A percentile compares a stretch with the other conserved stretches of the same genome.
phyloP scores from a whole-genome alignment of 495 filamentous ascomycete species.

The Ramalina peruviana region DNA sequence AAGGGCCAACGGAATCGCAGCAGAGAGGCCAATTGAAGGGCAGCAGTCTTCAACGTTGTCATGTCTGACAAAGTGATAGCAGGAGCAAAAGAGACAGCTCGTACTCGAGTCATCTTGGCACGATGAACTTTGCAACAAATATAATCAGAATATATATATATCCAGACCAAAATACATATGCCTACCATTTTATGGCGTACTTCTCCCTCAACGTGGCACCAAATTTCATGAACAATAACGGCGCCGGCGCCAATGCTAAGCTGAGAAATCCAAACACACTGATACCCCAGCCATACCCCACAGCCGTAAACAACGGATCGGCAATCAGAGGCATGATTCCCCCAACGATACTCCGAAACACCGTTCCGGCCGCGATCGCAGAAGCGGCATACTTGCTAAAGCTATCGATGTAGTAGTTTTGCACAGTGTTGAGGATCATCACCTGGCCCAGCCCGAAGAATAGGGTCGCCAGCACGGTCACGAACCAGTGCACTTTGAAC shows the following conservation, averaged over 20 bases:
- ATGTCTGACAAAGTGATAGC: too few species aligned
- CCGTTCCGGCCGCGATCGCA: slow-evolving; percentile 39
- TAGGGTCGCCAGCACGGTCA: slow-evolving; percentile 47
- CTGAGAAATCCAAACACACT: slow-evolving; percentile 40
- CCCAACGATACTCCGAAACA: slow-evolving; percentile 39
- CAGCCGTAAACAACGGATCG: slow-evolving; percentile 31
- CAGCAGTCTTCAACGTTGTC: too few species aligned
- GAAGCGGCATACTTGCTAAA: slow-evolving; percentile 51
- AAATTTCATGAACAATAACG: slow-evolving; percentile 37
- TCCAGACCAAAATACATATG: background rate
- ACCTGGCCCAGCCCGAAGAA: slow-evolving; percentile 41
- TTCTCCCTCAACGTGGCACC: slow-evolving; percentile 35
- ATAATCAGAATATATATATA: background rate
- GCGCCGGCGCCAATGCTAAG: slow-evolving; percentile 34
- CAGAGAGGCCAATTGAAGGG: too few species aligned
- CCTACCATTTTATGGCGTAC: slow-evolving; percentile 19
- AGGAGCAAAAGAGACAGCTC: too few species aligned
- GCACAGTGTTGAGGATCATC: slow-evolving; percentile 41
- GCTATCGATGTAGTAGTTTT: slow-evolving; percentile 56
- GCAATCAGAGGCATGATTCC: slow-evolving; percentile 43
- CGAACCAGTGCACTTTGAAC: slow-evolving; percentile 39
- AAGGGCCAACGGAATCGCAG: too few species aligned
- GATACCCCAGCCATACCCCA: slow-evolving; percentile 46
- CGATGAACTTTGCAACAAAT: background rate
- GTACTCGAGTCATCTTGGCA: too few species aligned